phyloP scores from a whole-genome alignment of 768 basidiomycete genomes.

The Cantharellus cinnabarinus region DNA sequence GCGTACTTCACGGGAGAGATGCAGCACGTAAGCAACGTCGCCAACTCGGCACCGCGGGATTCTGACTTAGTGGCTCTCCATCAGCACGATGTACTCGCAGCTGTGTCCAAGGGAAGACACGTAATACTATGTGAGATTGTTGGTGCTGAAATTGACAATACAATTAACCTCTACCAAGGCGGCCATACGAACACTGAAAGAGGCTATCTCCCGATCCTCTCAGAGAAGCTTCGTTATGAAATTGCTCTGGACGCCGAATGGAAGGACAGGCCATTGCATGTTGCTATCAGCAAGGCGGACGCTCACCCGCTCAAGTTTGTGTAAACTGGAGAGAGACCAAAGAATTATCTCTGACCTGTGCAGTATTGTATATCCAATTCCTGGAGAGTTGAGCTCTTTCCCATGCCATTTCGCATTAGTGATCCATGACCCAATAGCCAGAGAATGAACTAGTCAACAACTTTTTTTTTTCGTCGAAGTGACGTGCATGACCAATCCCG shows the following conservation, averaged over 20 bases:
- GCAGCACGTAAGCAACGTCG: too few species aligned
- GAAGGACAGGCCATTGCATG: constrained; percentile 13
- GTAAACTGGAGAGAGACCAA: not conserved
- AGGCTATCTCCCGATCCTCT: constrained; percentile 65
- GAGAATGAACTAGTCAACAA: too few species aligned
- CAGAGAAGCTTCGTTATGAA: constrained; percentile 36
- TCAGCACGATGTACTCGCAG: constrained; percentile 75
- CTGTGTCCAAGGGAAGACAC: constrained; percentile 51
- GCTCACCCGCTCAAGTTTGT: constrained; percentile 36
- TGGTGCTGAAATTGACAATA: too few species aligned
- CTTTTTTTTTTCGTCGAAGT: too few species aligned
- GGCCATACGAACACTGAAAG: constrained; percentile 93
- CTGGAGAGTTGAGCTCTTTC: too few species aligned
- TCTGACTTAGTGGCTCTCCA: not conserved
- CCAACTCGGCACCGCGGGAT: not conserved
- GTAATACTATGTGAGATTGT: constrained; percentile 58
- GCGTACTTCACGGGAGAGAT: too few species aligned
- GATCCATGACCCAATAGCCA: too few species aligned
- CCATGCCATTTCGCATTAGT: too few species aligned
- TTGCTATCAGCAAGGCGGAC: constrained; percentile 56
- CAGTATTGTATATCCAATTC: too few species aligned
- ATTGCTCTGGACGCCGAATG: constrained; percentile 20
- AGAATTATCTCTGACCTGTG: too few species aligned
- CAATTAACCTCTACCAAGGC: not conserved
- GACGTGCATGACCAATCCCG: too few species aligned